Percentiles rank a stretch among this genome's conserved stretches.
These are phyloP conservation scores for Metschnikowia cerradonensis DNA, from an alignment of 805 yeast species.

Conservation along the genomic window DNA sequence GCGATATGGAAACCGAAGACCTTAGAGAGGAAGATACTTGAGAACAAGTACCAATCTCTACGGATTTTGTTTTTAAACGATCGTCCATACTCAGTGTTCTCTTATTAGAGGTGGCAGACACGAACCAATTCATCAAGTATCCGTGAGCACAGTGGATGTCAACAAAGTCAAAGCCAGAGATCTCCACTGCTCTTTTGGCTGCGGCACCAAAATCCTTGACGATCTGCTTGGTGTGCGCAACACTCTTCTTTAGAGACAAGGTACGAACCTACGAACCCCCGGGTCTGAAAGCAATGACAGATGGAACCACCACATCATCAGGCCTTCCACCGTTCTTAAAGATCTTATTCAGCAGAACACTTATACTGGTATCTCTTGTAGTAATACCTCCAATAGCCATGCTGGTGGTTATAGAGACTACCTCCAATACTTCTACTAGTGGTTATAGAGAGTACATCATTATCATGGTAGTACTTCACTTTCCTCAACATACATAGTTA, in stretches of 20 bases:
- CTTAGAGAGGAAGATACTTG: no score
- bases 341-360: no score
- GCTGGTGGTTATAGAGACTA: no score
- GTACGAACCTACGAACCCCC: constrained; percentile 26
- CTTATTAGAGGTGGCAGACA: constrained; percentile 30
- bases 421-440: no score
- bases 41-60: neutral
- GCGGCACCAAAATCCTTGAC: constrained; percentile 9
- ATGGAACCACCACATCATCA: constrained; percentile 23
- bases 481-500: no score
- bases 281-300: constrained; percentile 35
- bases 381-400: no score
- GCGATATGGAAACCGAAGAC: no score
- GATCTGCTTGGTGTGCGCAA: constrained; percentile 8
- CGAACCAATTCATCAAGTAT: constrained; percentile 37
- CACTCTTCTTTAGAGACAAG: constrained; percentile 23
- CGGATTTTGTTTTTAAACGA: constrained; percentile 42
- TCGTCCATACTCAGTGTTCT: constrained; percentile 44
- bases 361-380: no score
- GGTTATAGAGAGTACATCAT: no score
- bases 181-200: constrained; percentile 18
- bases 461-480: no score
- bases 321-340: neutral
- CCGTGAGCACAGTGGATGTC: constrained; percentile 43
- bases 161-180: constrained; percentile 41